A percentile compares a stretch with the other conserved stretches of the same genome.
These are phyloP conservation scores for Aureobasidium namibiae DNA, from an alignment of 2,329 filamentous ascomycete species.

Conservation along the genomic window DNA sequence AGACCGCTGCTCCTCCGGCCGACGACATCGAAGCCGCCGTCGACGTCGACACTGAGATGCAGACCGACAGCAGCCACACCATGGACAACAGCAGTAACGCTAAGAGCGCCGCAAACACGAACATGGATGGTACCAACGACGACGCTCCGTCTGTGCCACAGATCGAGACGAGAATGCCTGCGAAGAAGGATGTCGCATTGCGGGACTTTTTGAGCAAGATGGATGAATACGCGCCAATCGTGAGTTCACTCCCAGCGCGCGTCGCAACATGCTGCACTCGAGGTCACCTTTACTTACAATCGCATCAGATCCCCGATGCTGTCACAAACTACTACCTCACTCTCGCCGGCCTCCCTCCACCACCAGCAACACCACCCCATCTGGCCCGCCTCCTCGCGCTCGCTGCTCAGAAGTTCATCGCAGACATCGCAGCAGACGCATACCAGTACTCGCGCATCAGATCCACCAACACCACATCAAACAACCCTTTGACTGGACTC, in stretches of 20 bases:
- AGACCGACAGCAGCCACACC: background rate
- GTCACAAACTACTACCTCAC: slow-evolving; percentile 98
- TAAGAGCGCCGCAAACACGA: background rate
- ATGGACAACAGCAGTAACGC: background rate
- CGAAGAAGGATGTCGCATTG: slow-evolving; percentile 84
- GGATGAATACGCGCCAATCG: slow-evolving; percentile 96
- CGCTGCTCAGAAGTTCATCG: slow-evolving; percentile 98
- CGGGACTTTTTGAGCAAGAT: slow-evolving; percentile 93
- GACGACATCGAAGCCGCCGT: slow-evolving; percentile 6
- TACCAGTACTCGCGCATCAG: slow-evolving; percentile 97
- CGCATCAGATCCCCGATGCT: slow-evolving; percentile 80
- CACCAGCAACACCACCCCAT: slow-evolving; percentile 80
- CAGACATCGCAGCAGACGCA: slow-evolving; percentile 91
- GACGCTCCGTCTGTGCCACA: slow-evolving; percentile 21
- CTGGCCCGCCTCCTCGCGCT: slow-evolving; percentile 89
- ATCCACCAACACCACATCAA: slow-evolving; percentile 80
- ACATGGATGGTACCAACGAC: slow-evolving; percentile 31
- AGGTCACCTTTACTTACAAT: background rate
- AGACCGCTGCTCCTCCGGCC: background rate
- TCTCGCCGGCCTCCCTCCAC: slow-evolving; percentile 85
- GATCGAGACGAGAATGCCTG: slow-evolving; percentile 57
- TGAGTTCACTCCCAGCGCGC: slow-evolving; percentile 41
- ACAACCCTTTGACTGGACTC: slow-evolving; percentile 84
- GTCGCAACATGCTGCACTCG: background rate
- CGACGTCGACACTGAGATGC: slow-evolving; percentile 5